Conservation (phyloP, 1,139 yeast genomes). For the Taiozyma sp. region DNA sequence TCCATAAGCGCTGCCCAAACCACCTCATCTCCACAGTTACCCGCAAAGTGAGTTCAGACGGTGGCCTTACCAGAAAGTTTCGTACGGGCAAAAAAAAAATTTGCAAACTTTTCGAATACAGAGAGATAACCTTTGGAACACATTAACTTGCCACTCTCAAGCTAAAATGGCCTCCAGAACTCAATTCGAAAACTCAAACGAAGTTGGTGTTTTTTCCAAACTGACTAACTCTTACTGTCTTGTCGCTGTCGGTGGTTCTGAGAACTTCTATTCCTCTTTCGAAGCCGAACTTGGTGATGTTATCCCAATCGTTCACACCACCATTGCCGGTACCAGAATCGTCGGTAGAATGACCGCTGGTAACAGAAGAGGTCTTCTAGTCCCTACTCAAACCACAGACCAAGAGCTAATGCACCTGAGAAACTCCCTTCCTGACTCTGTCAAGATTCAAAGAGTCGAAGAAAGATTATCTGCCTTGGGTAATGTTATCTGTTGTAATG, state of each 20-base stretch:
- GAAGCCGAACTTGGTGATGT: constrained; percentile 98
- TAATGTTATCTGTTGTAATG: constrained; percentile 97
- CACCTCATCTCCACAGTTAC: background rate
- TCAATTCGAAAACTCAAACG: constrained; percentile 94
- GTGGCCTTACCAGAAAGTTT: background rate
- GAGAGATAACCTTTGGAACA: background rate
- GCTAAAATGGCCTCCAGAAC: constrained; percentile 50
- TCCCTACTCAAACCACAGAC: constrained; percentile 98
- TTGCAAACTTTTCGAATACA: background rate
- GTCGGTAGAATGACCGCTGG: constrained; percentile 99
- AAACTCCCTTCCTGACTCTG: constrained; percentile 95
- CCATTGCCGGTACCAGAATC: constrained; percentile 97
- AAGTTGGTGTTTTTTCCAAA: constrained; percentile 96
- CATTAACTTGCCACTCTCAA: background rate
- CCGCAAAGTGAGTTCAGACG: background rate
- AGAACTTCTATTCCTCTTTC: constrained; percentile 94
- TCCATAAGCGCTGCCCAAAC: background rate
- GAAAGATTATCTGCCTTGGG: constrained; percentile 96
- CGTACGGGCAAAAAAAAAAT: background rate
- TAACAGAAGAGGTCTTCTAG: constrained; percentile 94
- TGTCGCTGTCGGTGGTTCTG: constrained; percentile 97
- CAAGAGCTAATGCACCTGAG: constrained; percentile 97
- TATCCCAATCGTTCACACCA: constrained; percentile 93
- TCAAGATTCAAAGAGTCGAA: constrained; percentile 95
- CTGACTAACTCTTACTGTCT: constrained; percentile 94